Percentiles rank a stretch among this genome's conserved stretches.
Conservation (phyloP, 2,329 filamentous ascomycete genomes). For the Diaporthe aspalathi region DNA sequence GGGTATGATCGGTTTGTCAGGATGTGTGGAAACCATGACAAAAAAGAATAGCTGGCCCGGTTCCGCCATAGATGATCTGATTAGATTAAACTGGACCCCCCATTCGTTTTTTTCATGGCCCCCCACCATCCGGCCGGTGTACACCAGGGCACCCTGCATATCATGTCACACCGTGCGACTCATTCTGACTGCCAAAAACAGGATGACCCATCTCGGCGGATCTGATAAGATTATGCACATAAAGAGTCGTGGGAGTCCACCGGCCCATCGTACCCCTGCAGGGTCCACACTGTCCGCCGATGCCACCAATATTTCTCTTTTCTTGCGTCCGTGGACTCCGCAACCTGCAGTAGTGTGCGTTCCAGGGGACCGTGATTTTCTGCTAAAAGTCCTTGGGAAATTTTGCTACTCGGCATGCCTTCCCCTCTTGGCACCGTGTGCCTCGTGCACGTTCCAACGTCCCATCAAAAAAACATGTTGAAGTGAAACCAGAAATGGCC, state of each 20-base stretch:
- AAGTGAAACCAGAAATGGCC: not conserved
- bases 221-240: constrained; percentile 31
- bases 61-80: constrained; percentile 25
- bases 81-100: constrained; percentile 11
- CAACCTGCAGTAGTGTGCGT: constrained; percentile 22
- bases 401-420: constrained; percentile 4
- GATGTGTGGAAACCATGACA: constrained; percentile 22
- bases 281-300: not conserved
- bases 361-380: not conserved
- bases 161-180: constrained; percentile 3
- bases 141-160: not conserved
- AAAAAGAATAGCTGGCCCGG: constrained; percentile 1
- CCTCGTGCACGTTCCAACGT: not conserved
- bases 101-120: not conserved
- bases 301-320: not conserved
- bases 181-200: not conserved
- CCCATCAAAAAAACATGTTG: not conserved
- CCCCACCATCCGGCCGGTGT: constrained; percentile 8
- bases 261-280: not conserved
- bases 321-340: not conserved
- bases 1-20: not conserved
- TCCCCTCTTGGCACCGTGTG: not conserved
- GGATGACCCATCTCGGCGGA: not conserved
- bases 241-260: not conserved
- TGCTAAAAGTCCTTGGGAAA: constrained; percentile 14